Conservation (phyloP, 2,329 filamentous ascomycete species). For the Huntiella bhutanensis region DNA sequence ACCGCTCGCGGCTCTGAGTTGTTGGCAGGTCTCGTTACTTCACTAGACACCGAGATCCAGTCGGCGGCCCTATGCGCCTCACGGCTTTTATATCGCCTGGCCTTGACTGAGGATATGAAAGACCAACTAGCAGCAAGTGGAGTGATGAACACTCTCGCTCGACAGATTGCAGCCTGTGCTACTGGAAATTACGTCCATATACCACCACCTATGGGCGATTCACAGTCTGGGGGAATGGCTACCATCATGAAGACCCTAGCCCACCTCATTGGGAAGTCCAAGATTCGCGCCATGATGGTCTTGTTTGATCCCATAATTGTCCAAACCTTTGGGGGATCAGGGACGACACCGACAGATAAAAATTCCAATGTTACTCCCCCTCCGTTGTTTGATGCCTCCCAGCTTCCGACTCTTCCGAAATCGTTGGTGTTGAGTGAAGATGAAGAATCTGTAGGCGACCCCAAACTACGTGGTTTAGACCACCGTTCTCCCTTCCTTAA, state of each 20-base stretch:
- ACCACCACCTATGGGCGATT: no score
- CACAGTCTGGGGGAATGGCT: not conserved
- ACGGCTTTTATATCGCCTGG: slow-evolving; percentile 50
- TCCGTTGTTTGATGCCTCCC: not conserved
- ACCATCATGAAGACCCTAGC: slow-evolving; percentile 55
- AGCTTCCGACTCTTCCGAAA: not conserved
- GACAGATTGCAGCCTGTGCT: slow-evolving; percentile 37
- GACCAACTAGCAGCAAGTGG: slow-evolving; percentile 33
- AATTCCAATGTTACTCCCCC: not conserved
- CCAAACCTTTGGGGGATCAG: slow-evolving; percentile 32
- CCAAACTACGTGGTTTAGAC: not conserved
- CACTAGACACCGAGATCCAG: slow-evolving; percentile 37
- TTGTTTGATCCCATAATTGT: slow-evolving; percentile 49
- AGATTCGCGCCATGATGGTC: slow-evolving; percentile 54
- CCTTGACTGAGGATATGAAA: slow-evolving; percentile 44
- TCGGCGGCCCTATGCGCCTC: slow-evolving; percentile 44
- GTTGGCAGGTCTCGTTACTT: not conserved
- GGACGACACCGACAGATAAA: not conserved
- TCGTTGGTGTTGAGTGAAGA: not conserved
- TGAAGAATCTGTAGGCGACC: not conserved
- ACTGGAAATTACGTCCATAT: no score
- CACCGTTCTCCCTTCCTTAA: not conserved
- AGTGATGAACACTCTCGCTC: slow-evolving; percentile 39
- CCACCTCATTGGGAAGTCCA: slow-evolving; percentile 60
- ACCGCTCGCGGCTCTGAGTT: not conserved